Conservation (phyloP, 2,329 filamentous ascomycete genomes). For the Claviceps digitariae region DNA sequence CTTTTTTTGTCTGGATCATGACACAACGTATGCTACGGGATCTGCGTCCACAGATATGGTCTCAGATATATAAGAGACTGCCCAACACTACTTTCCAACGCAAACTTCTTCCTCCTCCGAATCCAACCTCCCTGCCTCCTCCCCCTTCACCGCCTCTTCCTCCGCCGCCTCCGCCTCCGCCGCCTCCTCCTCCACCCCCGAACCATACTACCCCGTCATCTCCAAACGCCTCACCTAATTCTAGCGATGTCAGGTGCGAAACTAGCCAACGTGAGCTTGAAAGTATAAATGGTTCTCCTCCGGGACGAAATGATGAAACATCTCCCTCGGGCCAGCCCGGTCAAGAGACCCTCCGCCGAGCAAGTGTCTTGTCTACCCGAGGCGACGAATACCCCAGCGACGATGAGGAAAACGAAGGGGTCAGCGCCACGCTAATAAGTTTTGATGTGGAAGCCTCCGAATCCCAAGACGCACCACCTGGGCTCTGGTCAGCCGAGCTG, state of each 20-base stretch:
- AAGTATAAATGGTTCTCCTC: constrained; percentile 9
- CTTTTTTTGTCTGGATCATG: constrained; percentile 33
- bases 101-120: constrained; percentile 10
- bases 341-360: constrained; percentile 24
- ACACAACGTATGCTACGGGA: constrained; percentile 25
- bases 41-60: constrained; percentile 24
- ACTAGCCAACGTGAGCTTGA: background rate
- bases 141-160: constrained; percentile 3
- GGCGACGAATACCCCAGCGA: constrained; percentile 41
- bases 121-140: constrained; percentile 6
- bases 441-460: constrained; percentile 48
- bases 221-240: background rate
- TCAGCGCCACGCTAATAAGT: constrained; percentile 44
- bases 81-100: constrained; percentile 24
- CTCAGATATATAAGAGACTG: constrained; percentile 24
- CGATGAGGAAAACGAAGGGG: constrained; percentile 40
- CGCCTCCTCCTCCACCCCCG: constrained; percentile 10
- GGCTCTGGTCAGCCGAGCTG: constrained; percentile 45
- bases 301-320: constrained; percentile 16
- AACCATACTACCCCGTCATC: background rate
- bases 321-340: constrained; percentile 14
- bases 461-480: constrained; percentile 34
- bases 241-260: background rate
- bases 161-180: constrained; percentile 10
- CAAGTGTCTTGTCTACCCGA: constrained; percentile 33